Conservation (phyloP, 2,329 filamentous ascomycete species). For the Hypoxylon sp. region DNA sequence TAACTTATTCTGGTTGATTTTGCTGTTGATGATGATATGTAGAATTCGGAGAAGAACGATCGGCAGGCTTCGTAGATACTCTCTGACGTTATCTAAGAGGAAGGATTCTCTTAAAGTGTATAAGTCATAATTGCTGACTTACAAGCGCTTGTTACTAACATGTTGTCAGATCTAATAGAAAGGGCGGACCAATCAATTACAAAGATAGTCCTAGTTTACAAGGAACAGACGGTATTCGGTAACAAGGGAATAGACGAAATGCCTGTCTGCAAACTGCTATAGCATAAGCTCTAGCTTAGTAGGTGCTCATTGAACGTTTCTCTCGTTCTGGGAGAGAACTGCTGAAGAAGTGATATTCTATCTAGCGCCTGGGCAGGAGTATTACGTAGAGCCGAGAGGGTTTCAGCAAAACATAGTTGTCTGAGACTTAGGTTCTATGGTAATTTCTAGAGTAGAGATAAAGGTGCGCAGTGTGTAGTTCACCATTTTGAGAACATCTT, state of each 20-base stretch:
- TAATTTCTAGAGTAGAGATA: constrained; percentile 17
- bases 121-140: constrained; percentile 8
- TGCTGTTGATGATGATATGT: constrained; percentile 5
- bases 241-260: constrained; percentile 14
- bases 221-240: constrained; percentile 4
- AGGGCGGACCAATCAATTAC: constrained; percentile 10
- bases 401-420: constrained; percentile 15
- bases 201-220: constrained; percentile 4
- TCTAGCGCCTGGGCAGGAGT: neutral
- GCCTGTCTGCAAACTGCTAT: neutral
- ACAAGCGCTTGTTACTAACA: constrained; percentile 17
- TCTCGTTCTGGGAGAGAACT: neutral
- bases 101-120: constrained; percentile 8
- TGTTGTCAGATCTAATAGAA: constrained; percentile 24
- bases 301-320: constrained; percentile 2
- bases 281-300: constrained; percentile 14
- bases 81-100: constrained; percentile 30
- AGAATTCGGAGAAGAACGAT: constrained; percentile 10
- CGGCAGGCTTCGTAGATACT: constrained; percentile 17
- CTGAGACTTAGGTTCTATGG: constrained; percentile 28
- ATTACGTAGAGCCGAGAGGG: constrained; percentile 18
- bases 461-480: neutral
- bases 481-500: constrained; percentile 6
- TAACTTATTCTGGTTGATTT: constrained; percentile 14
- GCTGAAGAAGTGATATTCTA: constrained; percentile 14